Base-by-base conservation (phyloP, 2,329 filamentous ascomycete genomes). In the Penicillium sp. region DNA sequence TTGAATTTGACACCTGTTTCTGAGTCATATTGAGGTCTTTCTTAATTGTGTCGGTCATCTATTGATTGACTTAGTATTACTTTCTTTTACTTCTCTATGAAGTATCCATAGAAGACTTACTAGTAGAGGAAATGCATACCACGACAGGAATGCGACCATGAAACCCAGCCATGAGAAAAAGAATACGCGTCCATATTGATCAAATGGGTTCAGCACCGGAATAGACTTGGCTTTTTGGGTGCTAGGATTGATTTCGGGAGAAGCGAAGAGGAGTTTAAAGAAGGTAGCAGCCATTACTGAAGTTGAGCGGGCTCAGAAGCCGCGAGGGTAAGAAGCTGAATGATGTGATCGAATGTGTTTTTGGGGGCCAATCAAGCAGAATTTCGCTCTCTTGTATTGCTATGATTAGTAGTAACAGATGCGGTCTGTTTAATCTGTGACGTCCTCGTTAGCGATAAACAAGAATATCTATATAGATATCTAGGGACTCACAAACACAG, bases 151-250 rank as follows among this genome's bases (percentile, higher is more conserved):
- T 7, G 89, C 88, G 51, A 93, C 83, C 82, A 94, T 86, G 74
- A 94, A 94, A 2, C 89, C 89, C 46, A 92, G 82, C 86, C 89
- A 94, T 1, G 89, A 89, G 77, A 96, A 96, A 79, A 92, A 91
- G 75, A 95, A 96, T 0, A 94, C 91, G 6, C 91, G 83, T 35
- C 91, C 92, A 78, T 96, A 92, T 64, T 86, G 78, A 71, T 95
- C 82, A 65, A 92, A 69, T 0, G 88, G 84, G 71, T 96, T 96
- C 58, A 96, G 77, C 22, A 90, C 72, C 0, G 92, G 92, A 45
- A 96, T 84, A 0, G 89, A 89, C 57, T 83, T 85, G 51, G 92
- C 92, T 73, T 96, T 96, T 55, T 83, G 82, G 77, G 88, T 96
- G 76, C 91, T 83, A 9, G 91, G 90, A 72, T 96, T 95, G 76